Conservation (phyloP, 768 basidiomycete genomes). For the Boletus rex-veris region DNA sequence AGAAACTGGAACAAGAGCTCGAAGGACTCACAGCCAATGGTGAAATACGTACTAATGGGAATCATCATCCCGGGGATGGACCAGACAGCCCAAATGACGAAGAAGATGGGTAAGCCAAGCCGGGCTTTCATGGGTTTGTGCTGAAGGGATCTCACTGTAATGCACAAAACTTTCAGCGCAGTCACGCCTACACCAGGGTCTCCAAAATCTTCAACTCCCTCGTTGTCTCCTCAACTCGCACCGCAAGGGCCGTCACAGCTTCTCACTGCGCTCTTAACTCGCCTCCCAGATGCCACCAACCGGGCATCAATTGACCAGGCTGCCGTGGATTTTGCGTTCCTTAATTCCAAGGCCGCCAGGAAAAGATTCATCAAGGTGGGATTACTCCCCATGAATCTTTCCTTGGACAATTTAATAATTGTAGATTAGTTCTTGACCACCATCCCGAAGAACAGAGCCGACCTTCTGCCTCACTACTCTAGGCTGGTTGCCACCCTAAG, state of each 20-base stretch:
- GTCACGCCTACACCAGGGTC: conserved; percentile 68
- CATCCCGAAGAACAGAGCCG: conserved; percentile 83
- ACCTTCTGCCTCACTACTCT: conserved; percentile 91
- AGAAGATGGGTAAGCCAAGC: conserved; percentile 26
- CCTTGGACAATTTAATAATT: conserved; percentile 6
- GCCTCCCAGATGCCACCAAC: conserved; percentile 93
- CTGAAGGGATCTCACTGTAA: conserved; percentile 38
- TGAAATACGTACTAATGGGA: conserved; percentile 21
- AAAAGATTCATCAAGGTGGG: conserved; percentile 84
- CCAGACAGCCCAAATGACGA: conserved; percentile 25
- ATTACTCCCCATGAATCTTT: neutral
- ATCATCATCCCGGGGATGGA: conserved; percentile 2
- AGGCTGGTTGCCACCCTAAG: conserved; percentile 84
- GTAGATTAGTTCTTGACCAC: conserved; percentile 66
- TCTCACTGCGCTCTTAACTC: conserved; percentile 83
- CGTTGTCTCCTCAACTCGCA: conserved; percentile 65
- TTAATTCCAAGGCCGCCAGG: conserved; percentile 95
- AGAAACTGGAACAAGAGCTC: conserved; percentile 75
- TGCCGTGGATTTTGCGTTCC: conserved; percentile 91
- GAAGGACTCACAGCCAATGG: conserved; percentile 52
- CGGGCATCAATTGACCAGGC: conserved; percentile 86
- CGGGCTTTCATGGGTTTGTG: neutral
- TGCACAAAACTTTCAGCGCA: conserved; percentile 27
- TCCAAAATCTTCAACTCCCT: conserved; percentile 58
- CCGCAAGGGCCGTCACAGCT: conserved; percentile 92